Conservation (phyloP, 78 protist species). For the Dictyostelium citrinum region DNA sequence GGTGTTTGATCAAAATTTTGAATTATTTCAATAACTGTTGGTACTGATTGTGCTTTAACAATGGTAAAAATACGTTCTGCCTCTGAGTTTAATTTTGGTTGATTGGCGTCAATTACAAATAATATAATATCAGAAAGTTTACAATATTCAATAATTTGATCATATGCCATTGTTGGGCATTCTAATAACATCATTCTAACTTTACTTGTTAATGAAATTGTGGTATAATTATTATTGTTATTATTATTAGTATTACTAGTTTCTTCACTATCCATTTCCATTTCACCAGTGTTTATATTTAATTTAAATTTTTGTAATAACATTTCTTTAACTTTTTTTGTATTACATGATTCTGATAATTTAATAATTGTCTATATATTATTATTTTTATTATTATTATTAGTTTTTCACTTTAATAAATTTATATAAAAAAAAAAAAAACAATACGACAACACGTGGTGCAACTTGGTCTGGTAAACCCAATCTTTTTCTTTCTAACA, state of each 20-base stretch:
- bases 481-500: conserved; percentile 37
- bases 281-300: neutral
- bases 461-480: conserved; percentile 58
- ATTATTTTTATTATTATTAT: no score
- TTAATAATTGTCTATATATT: conserved; percentile 25
- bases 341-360: conserved; percentile 11
- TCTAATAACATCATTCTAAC: conserved; percentile 39
- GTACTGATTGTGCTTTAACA: conserved; percentile 85
- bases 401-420: no score
- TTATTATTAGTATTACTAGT: neutral
- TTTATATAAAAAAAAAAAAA: neutral
- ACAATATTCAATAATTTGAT: conserved; percentile 16
- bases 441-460: conserved; percentile 29
- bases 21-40: conserved; percentile 75
- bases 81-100: neutral
- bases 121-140: conserved; percentile 72
- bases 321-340: neutral
- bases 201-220: conserved; percentile 9
- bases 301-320: conserved; percentile 2
- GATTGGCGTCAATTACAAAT: conserved; percentile 35
- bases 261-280: neutral
- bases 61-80: conserved; percentile 54
- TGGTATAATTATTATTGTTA: neutral
- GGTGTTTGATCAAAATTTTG: conserved; percentile 57
- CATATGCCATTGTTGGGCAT: neutral